These are phyloP conservation scores for Phialophora tarda DNA, from an alignment of 2,329 filamentous ascomycete genomes.

Conservation along the genomic window DNA sequence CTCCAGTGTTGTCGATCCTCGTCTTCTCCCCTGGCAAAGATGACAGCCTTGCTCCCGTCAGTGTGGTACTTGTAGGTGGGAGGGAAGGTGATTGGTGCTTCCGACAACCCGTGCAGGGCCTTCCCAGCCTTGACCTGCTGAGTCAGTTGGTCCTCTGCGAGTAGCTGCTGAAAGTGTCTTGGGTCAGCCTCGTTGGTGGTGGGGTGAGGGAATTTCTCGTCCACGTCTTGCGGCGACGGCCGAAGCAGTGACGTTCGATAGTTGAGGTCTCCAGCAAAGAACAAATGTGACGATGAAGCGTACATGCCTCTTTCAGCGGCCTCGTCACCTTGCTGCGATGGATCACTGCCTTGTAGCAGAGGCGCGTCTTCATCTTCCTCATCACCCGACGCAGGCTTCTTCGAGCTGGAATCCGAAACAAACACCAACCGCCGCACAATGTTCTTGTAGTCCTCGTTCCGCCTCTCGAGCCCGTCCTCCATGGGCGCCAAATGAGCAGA, in stretches of 20 bases:
- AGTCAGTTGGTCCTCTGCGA: constrained; percentile 78
- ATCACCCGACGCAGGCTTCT: constrained; percentile 18
- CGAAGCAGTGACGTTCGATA: constrained; percentile 78
- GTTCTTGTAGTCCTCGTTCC: constrained; percentile 87
- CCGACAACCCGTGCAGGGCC: constrained; percentile 77
- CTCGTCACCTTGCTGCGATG: constrained; percentile 36
- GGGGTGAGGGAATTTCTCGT: constrained; percentile 68
- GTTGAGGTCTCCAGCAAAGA: constrained; percentile 91
- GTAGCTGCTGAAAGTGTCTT: constrained; percentile 69
- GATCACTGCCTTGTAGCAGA: constrained; percentile 30
- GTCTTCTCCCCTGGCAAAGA: constrained; percentile 47
- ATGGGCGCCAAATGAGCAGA: constrained; percentile 87
- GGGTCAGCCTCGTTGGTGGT: constrained; percentile 54
- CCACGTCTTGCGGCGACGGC: constrained; percentile 61
- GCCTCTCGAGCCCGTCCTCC: constrained; percentile 74
- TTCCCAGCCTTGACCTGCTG: constrained; percentile 71
- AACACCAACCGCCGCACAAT: constrained; percentile 85
- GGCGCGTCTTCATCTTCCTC: constrained; percentile 54
- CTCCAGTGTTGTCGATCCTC: constrained; percentile 59
- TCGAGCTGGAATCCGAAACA: constrained; percentile 38
- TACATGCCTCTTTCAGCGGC: constrained; percentile 63
- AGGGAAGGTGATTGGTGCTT: constrained; percentile 77
- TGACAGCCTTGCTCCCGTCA: constrained; percentile 40
- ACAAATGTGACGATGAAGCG: constrained; percentile 75
- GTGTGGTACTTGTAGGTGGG: constrained; percentile 91